Base-by-base conservation (phyloP, 345 rosid species). In the Pistacia integerrima region DNA sequence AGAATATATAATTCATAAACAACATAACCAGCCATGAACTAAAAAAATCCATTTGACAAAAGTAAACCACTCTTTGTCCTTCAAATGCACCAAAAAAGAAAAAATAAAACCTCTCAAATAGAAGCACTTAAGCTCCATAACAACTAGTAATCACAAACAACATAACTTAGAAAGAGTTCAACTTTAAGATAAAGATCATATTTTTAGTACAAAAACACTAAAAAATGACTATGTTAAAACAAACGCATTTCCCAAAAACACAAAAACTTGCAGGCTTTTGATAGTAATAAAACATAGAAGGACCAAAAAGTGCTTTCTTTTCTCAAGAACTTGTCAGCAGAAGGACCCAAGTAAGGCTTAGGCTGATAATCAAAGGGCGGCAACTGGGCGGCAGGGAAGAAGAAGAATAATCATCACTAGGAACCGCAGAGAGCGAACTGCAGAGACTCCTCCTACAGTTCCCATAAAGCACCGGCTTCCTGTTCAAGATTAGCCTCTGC, bases 261-360 rank as follows among this genome's bases (percentile, higher is more conserved):
- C 4, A 3, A 41, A 22, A 16, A 83, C 90, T 74, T 64, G 93
- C 99, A 18, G 99, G 99, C 67, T 93, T 96, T 64, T 91, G 91
- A 78, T 93, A 96, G 81, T 77, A 93, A 74, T 96, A 75, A 83
- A 92, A 93, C 64, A 93, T 92, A 75, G 99, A 96, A 38, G 98
- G 97, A 14, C 25, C 75, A 93, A 80, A 72, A 88, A 96, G 82
- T 74, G 85, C 89, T 93, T 92, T 75, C 98, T 88, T 84, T 93
- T 96, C 69, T 78, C 80, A 59, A 91, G 81, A 67, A 92, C 82
- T 78, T 92, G 91, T 92, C 97, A 11, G 86, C 93, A 16, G 74
- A 77, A 4, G 97, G 95, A 35, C 98, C 98, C 4, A 33, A 79
- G 81, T 93, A 91, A n/a, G 92, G 90, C 75, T 70, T 86, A 5